phyloP scores from a whole-genome alignment of 2,329 filamentous ascomycete species.

The Akanthomyces uredinophilus region DNA sequence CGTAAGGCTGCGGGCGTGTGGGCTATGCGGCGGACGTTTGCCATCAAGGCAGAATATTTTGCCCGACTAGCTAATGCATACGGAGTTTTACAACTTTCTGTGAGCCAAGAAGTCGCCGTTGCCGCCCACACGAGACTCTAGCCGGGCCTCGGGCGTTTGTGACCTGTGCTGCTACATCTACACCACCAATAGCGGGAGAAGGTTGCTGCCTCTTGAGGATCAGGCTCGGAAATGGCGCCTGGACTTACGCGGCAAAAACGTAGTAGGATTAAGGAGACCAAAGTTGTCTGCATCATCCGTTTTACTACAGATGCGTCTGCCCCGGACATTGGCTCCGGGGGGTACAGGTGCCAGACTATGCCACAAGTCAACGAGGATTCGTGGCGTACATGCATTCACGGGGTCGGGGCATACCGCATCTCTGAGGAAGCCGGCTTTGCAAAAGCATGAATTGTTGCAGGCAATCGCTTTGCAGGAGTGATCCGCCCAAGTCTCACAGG shows the following conservation, averaged over 20 bases:
- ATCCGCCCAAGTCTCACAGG: background rate
- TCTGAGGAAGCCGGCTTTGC: background rate
- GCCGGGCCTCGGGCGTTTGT: background rate
- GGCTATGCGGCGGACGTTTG: background rate
- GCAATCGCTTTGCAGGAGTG: background rate
- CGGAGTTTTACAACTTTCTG: background rate
- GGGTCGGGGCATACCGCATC: background rate
- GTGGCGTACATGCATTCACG: no score
- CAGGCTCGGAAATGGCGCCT: no score
- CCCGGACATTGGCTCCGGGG: no score
- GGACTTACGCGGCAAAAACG: no score
- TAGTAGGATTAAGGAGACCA: no score
- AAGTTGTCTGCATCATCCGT: no score
- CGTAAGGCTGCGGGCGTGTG: background rate
- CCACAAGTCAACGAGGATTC: no score
- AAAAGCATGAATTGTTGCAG: background rate
- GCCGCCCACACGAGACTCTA: background rate
- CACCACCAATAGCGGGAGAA: no score
- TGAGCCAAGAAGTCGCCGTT: background rate
- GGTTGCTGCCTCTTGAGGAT: no score
- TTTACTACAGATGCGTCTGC: no score
- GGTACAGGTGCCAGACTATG: no score
- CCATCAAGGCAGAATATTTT: background rate
- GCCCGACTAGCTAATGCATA: background rate
- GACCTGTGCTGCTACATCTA: no score